Base-by-base conservation (phyloP, 371 early-diverging fungal genomes). In the Dinochytrium kinnereticum region DNA sequence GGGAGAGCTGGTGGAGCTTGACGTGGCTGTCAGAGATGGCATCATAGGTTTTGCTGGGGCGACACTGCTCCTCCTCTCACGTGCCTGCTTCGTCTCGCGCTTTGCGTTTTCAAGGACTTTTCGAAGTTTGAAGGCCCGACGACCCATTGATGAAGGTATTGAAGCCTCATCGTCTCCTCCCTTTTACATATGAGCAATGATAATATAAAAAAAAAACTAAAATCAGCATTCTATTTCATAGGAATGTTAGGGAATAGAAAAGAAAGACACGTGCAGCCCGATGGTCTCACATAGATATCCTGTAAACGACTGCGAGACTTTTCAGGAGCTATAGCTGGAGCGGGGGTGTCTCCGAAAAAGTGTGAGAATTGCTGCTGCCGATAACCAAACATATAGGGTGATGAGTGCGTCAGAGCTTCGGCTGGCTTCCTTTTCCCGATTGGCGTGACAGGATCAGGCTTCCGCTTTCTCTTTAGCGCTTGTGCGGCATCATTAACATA, bases 21-120 rank as follows among this genome's bases (percentile, higher is more conserved):
- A n/a, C n/a, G n/a, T n/a, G n/a, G n/a, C n/a, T n/a, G n/a, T n/a
- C n/a, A n/a, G n/a, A n/a, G n/a, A n/a, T n/a, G n/a, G n/a, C n/a
- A n/a, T n/a, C n/a, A n/a, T 7, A 24, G 26, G 61, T 24, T 34
- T 21, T 61, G 61, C 13, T 26, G 61, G 2, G 15, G 31, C 37
- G 10, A 55, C 57, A 30, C 7, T 5, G 30, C 26, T 55, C 24
- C 26, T 17, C 28, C 36, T 34, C 36, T 61, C 61, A 3, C 24
- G 3, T 17, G 24, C 34, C 3, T 34, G 31, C 24, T 34, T 28
- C 7, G 61, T 61, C 26, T 61, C 61, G 3, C 13, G 3, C 34
- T 61, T 61, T 17, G 61, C 61, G 7, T 26, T 3, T 24, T 61
- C 61, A 17, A 61, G 34, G 7, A 61, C 61, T 36, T 61, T 61